These are phyloP conservation scores for Penicillium sp. DNA, from an alignment of 2,329 filamentous ascomycete species.

Conservation along the genomic window DNA sequence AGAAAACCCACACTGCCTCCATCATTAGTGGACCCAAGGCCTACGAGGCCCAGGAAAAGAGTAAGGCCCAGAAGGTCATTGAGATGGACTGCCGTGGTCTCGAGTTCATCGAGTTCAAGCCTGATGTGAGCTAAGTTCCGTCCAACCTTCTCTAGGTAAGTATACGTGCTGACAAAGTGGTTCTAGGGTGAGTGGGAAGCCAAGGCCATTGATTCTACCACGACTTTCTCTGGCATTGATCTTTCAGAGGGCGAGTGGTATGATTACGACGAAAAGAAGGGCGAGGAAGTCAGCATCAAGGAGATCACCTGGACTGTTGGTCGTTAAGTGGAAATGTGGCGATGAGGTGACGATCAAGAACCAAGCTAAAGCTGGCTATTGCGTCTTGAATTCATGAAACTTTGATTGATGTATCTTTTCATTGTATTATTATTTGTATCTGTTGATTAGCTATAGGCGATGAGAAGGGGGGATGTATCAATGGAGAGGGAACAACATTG, in stretches of 20 bases:
- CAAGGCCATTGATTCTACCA: constrained; percentile 74
- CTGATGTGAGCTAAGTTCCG: constrained; percentile 64
- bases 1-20: constrained; percentile 64
- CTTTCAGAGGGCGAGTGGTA: constrained; percentile 92
- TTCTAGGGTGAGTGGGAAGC: constrained; percentile 83
- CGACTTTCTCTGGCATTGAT: constrained; percentile 79
- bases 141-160: neutral
- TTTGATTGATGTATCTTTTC: constrained; percentile 10
- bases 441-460: neutral
- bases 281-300: constrained; percentile 89
- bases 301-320: constrained; percentile 84
- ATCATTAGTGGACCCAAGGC: constrained; percentile 71
- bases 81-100: constrained; percentile 92
- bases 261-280: constrained; percentile 92
- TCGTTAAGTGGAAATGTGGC: constrained; percentile 53
- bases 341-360: constrained; percentile 23
- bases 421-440: constrained; percentile 5
- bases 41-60: constrained; percentile 55
- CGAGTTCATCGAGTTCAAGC: constrained; percentile 86
- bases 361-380: neutral
- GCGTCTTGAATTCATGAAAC: neutral
- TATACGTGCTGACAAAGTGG: constrained; percentile 6
- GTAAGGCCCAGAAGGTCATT: constrained; percentile 75
- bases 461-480: neutral
- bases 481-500: neutral